Base-by-base conservation (phyloP, 192 early-diverging fungal species). In the Ambispora gerdemannii region DNA sequence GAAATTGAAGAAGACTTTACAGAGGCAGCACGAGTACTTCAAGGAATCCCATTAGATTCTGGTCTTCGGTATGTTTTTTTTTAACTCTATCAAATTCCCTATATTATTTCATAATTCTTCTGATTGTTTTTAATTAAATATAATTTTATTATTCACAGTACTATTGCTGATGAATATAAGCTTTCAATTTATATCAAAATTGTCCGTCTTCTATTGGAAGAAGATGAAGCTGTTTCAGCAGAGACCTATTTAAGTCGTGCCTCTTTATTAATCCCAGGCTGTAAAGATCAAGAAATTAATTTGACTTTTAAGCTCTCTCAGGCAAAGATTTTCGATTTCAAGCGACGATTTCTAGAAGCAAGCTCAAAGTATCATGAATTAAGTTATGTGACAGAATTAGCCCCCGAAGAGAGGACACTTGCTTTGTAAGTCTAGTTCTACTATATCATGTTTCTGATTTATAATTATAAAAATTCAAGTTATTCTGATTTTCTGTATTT, bases 1-100 rank as follows among this genome's bases (percentile, higher is more conserved):
- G 90, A 92, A 49, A 72, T 80, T 11, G 85, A 92, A 31, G 88
- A 91, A 59, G 84, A 90, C 13, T 96, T 88, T 88, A 76, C 81
- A n/a, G 90, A 92, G 61, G 94, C 97, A 6, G 95, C 95, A 7
- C 83, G 80, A 69, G 84, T 89, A 27, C 83, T 98, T 47, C 89
- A 93, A 80, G 91, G 90, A 20, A 93, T 97, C 32, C 90, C 94
- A 4, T 82, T 95, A 64, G 97, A 98, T 64, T 94, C 92, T 28
- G 92, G 91, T 52, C 93, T 93, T 75, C 80, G 93, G 77, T 78
- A 81, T 50, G 53, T 19, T 11, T 17, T 35, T 74, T 52, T 50
- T 30, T 17, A 31, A 15, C n/a, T 20, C 13, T 55, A 7, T 22
- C 11, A 35, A 50, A 4, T 27, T 28, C 17, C 19, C 20, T 68